Evolutionary conservation across 495 filamentous ascomycete species (phyloP).

Genomic region (Penicillium argentinense): DNA sequence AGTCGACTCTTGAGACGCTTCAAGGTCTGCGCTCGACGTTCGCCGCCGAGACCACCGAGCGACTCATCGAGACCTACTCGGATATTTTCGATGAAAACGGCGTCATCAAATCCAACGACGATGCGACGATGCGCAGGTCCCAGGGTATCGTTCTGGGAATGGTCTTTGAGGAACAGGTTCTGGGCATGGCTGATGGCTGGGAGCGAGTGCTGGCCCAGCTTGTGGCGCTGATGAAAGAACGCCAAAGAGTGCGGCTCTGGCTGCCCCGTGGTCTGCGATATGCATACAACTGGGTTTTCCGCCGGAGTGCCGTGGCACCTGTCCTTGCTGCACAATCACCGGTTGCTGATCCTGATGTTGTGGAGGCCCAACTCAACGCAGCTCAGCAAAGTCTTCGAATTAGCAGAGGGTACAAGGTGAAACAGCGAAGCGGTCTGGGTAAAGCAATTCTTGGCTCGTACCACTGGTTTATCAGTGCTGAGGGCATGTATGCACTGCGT

Average conservation of each 20-base stretch:
- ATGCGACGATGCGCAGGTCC: conserved; percentile 13
- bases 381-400: conserved; percentile 31
- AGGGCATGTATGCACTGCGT: conserved; percentile 39
- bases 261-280: conserved; percentile 27
- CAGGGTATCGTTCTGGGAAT: conserved; percentile 24
- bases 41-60: conserved; percentile 25
- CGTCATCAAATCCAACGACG: conserved; percentile 14
- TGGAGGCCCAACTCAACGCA: conserved; percentile 21
- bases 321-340: conserved; percentile 11
- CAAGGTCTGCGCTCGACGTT: conserved; percentile 17
- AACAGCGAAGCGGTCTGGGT: conserved; percentile 22
- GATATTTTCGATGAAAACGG: conserved; percentile 29
- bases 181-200: conserved; percentile 22
- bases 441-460: conserved; percentile 24
- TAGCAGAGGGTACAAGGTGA: conserved; percentile 27
- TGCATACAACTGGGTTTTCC: conserved; percentile 22
- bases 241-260: conserved; percentile 23
- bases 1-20: conserved; percentile 16
- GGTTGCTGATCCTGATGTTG: conserved; percentile 23
- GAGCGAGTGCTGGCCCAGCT: conserved; percentile 20
- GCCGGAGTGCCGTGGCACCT: conserved; percentile 16
- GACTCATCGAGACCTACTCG: conserved; percentile 21
- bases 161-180: conserved; percentile 33
- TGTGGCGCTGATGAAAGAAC: conserved; percentile 21
- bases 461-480: conserved; percentile 33